Evolutionary conservation across 2,329 filamentous ascomycete species (phyloP).

Genomic region (Talaromyces sp.): DNA sequence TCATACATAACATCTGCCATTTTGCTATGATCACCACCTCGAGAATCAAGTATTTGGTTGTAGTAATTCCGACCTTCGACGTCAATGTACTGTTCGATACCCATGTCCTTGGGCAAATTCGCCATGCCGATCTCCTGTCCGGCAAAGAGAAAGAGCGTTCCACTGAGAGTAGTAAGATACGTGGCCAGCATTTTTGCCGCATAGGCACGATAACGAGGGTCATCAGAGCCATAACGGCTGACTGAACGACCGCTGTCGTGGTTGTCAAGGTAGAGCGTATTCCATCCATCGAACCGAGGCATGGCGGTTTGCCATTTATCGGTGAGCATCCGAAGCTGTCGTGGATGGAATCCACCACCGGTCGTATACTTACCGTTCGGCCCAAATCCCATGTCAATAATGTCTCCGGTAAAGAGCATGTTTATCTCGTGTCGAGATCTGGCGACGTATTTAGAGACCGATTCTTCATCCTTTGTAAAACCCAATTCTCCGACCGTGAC

Average conservation of each 20-base stretch:
- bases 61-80: constrained; percentile 39
- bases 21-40: not conserved
- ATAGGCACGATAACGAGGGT: constrained; percentile 26
- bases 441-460: not conserved
- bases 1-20: not conserved
- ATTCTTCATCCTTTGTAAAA: not conserved
- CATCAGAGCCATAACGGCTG: constrained; percentile 36
- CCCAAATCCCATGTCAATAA: not conserved
- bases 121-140: constrained; percentile 52
- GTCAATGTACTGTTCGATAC: constrained; percentile 65
- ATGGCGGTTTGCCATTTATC: constrained; percentile 28
- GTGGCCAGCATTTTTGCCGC: constrained; percentile 29
- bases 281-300: constrained; percentile 56
- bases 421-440: not conserved
- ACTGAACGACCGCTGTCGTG: constrained; percentile 54
- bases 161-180: constrained; percentile 53
- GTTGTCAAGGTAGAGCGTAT: constrained; percentile 59
- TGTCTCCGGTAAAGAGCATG: not conserved
- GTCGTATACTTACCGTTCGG: not conserved
- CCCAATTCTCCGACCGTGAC: not conserved
- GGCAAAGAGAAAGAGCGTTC: constrained; percentile 52
- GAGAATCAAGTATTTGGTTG: not conserved
- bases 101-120: constrained; percentile 50
- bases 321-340: not conserved
- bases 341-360: not conserved